Evolutionary conservation across 73 alveolate genomes (phyloP).

Genomic region (Tetrahymena thermophila): DNA sequence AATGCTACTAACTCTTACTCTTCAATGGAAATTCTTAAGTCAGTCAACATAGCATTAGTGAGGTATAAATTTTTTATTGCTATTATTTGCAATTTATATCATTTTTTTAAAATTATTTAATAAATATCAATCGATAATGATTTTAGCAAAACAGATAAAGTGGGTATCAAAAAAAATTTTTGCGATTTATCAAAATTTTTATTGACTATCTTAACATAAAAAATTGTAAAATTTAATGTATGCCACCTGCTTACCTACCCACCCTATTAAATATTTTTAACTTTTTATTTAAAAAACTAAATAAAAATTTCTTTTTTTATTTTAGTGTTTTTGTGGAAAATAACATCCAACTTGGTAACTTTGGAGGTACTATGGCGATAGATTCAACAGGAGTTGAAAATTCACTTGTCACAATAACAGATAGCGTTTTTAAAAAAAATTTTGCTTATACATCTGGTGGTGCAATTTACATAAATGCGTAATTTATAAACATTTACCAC

Average conservation of each 20-base stretch:
- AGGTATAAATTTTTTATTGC: no score
- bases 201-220: no score
- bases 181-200: no score
- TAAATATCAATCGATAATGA: no score
- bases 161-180: no score
- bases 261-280: no score
- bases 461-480: not conserved
- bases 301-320: not conserved
- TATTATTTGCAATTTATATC: no score
- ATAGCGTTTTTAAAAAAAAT: not conserved
- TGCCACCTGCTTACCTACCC: no score
- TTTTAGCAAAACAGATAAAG: no score
- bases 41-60: not conserved
- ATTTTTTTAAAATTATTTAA: no score
- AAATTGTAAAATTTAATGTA: no score
- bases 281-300: not conserved
- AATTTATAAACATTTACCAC: not conserved
- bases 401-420: not conserved
- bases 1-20: not conserved
- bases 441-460: not conserved
- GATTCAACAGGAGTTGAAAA: not conserved
- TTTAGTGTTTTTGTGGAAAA: not conserved
- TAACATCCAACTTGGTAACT: not conserved
- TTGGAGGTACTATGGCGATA: not conserved
- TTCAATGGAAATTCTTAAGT: not conserved